These are phyloP conservation scores for Cladosporium phlei DNA, from an alignment of 2,329 filamentous ascomycete species.

Conservation along the genomic window DNA sequence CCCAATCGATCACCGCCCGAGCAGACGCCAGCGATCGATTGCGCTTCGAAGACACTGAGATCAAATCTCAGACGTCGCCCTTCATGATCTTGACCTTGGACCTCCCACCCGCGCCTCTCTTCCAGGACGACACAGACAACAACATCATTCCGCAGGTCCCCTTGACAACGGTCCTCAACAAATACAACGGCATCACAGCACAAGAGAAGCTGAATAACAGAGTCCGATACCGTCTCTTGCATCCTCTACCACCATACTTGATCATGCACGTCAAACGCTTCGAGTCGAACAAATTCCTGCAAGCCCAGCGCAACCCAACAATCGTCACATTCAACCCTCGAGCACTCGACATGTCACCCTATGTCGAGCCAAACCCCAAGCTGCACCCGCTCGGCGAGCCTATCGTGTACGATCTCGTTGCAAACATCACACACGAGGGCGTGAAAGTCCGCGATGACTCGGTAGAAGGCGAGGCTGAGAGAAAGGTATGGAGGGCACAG, in stretches of 20 bases:
- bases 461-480: conserved; percentile 84
- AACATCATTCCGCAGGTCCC: conserved; percentile 96
- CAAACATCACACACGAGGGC: conserved; percentile 86
- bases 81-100: conserved; percentile 93
- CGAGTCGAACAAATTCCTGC: conserved; percentile 91
- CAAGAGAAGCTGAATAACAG: conserved; percentile 87
- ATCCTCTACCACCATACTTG: conserved; percentile 86
- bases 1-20: conserved; percentile 86
- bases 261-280: conserved; percentile 97
- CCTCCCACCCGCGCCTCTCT: conserved; percentile 83
- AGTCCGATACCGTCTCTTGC: conserved; percentile 81
- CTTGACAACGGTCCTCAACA: conserved; percentile 74
- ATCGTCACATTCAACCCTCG: conserved; percentile 93
- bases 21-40: conserved; percentile 82
- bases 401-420: conserved; percentile 90
- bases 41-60: conserved; percentile 80
- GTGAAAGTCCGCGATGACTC: conserved; percentile 71
- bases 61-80: conserved; percentile 69
- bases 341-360: conserved; percentile 80
- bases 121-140: conserved; percentile 88
- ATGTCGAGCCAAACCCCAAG: conserved; percentile 79
- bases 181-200: conserved; percentile 84
- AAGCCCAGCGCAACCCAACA: conserved; percentile 84
- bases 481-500: conserved; percentile 94
- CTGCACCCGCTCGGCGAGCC: conserved; percentile 70